phyloP scores from a whole-genome alignment of 345 rosid genomes.

The Boechera stricta region DNA sequence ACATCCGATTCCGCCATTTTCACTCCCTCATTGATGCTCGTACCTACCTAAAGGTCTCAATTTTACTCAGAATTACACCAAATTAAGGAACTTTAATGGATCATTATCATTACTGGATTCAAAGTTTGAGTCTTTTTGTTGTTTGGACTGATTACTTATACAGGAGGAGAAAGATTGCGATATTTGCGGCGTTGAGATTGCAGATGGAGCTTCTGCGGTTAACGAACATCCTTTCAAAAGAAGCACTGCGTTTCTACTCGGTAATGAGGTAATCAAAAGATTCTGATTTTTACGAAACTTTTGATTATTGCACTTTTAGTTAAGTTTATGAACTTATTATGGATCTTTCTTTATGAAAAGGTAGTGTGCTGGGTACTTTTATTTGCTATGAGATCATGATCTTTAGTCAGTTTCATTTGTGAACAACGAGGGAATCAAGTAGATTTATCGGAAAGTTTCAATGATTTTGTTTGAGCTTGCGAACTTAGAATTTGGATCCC shows the following conservation, averaged over 20 bases:
- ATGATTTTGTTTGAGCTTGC: neutral
- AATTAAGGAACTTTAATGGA: neutral
- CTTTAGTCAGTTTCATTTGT: neutral
- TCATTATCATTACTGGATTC: neutral
- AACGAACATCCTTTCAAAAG: constrained; percentile 80
- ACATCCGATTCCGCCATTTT: constrained; percentile 83
- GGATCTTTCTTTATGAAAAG: neutral
- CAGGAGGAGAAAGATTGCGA: constrained; percentile 80
- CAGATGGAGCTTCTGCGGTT: constrained; percentile 71
- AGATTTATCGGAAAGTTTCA: neutral
- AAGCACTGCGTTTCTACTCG: constrained; percentile 91
- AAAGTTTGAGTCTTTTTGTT: constrained; percentile 14
- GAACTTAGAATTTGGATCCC: no score
- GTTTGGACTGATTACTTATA: neutral
- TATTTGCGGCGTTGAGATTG: constrained; percentile 95
- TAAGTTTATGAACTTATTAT: neutral
- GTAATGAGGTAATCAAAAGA: constrained; percentile 74
- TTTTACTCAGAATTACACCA: neutral
- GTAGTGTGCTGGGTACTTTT: neutral
- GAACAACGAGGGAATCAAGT: neutral
- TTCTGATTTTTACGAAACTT: neutral
- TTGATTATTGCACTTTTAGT: neutral
- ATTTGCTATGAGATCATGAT: neutral
- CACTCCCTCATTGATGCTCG: constrained; percentile 81
- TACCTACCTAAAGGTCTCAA: constrained; percentile 68